Evolutionary conservation across 768 basidiomycete species (phyloP).

Genomic region (Boletales sp.): DNA sequence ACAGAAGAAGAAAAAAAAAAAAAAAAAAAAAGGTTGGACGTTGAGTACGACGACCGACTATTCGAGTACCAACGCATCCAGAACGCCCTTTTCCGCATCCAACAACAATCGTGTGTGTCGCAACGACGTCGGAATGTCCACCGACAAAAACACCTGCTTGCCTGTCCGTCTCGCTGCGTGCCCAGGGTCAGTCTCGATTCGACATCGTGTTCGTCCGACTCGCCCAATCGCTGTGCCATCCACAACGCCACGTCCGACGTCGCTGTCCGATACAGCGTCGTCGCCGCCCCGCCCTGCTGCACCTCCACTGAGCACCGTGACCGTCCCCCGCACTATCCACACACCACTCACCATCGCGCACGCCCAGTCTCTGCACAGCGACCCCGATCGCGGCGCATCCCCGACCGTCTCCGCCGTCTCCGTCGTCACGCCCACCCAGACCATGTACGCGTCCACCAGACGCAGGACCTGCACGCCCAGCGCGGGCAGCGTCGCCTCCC

Average conservation of each 20-base stretch:
- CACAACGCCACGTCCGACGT: slow-evolving; percentile 51
- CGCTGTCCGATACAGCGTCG: slow-evolving; percentile 60
- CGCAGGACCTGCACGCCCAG: slow-evolving; percentile 64
- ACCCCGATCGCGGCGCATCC: slow-evolving; percentile 51
- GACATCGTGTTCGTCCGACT: slow-evolving; percentile 19
- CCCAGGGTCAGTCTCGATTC: too few relatives aligned
- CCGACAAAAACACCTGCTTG: slow-evolving; percentile 69
- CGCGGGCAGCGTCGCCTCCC: slow-evolving; percentile 50
- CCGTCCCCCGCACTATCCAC: not conserved
- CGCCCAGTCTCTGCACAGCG: slow-evolving; percentile 73
- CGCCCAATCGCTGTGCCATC: slow-evolving; percentile 82
- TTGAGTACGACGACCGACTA: slow-evolving; percentile 16
- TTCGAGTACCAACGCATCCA: slow-evolving; percentile 32
- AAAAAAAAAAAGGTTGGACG: slow-evolving; percentile 3
- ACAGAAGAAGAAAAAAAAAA: not conserved
- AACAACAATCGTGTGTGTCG: slow-evolving; percentile 40
- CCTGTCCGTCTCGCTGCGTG: slow-evolving; percentile 56
- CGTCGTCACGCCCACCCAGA: slow-evolving; percentile 72
- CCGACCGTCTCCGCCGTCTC: slow-evolving; percentile 41
- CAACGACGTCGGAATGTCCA: slow-evolving; percentile 44
- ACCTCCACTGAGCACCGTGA: slow-evolving; percentile 1
- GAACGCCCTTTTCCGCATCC: slow-evolving; percentile 59
- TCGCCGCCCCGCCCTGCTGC: slow-evolving; percentile 37
- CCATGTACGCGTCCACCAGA: slow-evolving; percentile 73
- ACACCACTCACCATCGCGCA: slow-evolving; percentile 64